A percentile compares a stretch with the other conserved stretches of the same genome.
These are phyloP conservation scores for Apiotrichum veenhuisii DNA, from an alignment of 1,284 basidiomycete species.

Conservation along the genomic window DNA sequence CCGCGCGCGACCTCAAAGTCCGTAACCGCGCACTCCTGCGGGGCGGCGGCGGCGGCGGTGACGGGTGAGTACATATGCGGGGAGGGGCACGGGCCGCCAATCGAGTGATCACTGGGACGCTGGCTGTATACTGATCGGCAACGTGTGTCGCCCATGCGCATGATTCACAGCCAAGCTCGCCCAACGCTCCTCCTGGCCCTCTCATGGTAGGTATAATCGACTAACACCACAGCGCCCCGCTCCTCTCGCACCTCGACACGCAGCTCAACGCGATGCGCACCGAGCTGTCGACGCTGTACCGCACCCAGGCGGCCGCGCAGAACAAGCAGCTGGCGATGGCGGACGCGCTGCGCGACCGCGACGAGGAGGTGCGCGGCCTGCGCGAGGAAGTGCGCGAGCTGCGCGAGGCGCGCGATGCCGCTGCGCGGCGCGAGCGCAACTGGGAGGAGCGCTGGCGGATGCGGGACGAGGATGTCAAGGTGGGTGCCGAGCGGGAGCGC, in stretches of 20 bases:
- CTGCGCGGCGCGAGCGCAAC: constrained; percentile 51
- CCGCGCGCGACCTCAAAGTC: constrained; percentile 81
- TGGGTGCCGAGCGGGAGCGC: no score
- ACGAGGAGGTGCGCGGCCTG: constrained; percentile 74
- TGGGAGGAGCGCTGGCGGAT: constrained; percentile 80
- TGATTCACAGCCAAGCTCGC: neutral
- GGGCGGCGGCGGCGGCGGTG: constrained; percentile 46
- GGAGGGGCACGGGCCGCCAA: no score
- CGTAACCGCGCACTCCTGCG: constrained; percentile 74
- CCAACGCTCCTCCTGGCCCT: no score
- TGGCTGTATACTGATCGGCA: no score
- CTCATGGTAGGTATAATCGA: neutral
- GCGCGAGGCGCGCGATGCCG: constrained; percentile 64
- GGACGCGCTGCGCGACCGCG: constrained; percentile 86
- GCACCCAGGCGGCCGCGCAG: constrained; percentile 76
- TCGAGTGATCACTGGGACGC: no score
- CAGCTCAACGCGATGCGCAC: constrained; percentile 86
- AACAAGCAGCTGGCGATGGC: constrained; percentile 94
- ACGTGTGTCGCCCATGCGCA: neutral
- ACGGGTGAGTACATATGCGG: constrained; percentile 66
- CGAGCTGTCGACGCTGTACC: constrained; percentile 89
- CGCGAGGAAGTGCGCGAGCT: constrained; percentile 79
- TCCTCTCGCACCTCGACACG: constrained; percentile 83
- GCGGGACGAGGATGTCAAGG: constrained; percentile 85
- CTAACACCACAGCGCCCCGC: constrained; percentile 37